phyloP scores from a whole-genome alignment of 495 filamentous ascomycete species.

The Elaphomyces granulatus region DNA sequence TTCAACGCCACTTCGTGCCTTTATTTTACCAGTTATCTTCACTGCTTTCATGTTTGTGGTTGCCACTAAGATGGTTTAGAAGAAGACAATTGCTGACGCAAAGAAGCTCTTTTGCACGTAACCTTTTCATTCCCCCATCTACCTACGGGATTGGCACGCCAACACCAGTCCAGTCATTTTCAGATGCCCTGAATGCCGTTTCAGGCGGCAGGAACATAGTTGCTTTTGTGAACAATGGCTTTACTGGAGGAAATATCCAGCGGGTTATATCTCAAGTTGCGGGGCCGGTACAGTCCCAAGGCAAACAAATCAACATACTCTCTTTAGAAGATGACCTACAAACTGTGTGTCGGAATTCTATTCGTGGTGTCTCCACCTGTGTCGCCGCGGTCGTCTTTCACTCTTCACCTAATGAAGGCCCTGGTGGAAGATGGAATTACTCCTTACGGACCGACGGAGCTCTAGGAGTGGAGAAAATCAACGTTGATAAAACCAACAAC shows the following conservation, averaged over 20 bases:
- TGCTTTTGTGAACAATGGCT: constrained; percentile 69
- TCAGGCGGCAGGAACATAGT: constrained; percentile 42
- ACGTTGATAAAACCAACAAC: constrained; percentile 43
- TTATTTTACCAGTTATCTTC: constrained; percentile 57
- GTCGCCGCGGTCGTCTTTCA: constrained; percentile 64
- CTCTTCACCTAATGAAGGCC: constrained; percentile 54
- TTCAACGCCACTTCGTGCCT: constrained; percentile 50
- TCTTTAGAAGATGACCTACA: constrained; percentile 39
- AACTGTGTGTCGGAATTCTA: constrained; percentile 44
- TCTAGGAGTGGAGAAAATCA: constrained; percentile 40
- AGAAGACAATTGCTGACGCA: background rate
- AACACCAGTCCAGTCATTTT: constrained; percentile 42
- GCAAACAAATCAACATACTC: constrained; percentile 41
- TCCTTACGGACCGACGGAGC: constrained; percentile 59
- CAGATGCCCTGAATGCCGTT: constrained; percentile 39
- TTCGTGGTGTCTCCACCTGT: constrained; percentile 58
- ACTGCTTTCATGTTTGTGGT: constrained; percentile 39
- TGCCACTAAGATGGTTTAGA: background rate
- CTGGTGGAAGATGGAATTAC: constrained; percentile 64
- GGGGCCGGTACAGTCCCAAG: constrained; percentile 32
- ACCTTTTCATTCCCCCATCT: constrained; percentile 52
- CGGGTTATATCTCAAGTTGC: constrained; percentile 49
- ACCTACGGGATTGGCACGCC: constrained; percentile 49
- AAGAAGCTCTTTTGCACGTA: constrained; percentile 28
- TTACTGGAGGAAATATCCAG: constrained; percentile 54